Percentiles rank a stretch among this genome's conserved stretches.
phyloP scores from a whole-genome alignment of 108 stramenopile genomes.

The Stephanodiscus minutulus region DNA sequence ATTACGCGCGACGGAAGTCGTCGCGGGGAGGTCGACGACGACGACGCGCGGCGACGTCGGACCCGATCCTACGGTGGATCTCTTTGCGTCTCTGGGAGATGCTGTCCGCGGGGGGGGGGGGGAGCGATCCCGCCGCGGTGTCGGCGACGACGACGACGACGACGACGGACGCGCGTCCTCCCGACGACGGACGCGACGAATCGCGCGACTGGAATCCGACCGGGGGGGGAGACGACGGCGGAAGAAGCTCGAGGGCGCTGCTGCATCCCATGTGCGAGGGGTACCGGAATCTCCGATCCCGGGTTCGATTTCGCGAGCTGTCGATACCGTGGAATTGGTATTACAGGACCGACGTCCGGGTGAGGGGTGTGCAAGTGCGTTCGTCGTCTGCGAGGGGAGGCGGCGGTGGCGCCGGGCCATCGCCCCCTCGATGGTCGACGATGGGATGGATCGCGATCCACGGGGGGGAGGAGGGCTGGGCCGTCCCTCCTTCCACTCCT shows the following conservation, averaged over 20 bases:
- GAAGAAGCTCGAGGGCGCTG: background rate
- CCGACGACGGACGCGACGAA: background rate
- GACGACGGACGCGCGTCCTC: background rate
- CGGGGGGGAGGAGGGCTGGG: background rate
- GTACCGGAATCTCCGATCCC: conserved; percentile 30
- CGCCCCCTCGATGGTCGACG: background rate
- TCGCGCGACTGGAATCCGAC: background rate
- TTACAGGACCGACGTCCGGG: conserved; percentile 6
- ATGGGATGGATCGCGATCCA: background rate
- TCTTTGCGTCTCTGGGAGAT: conserved; percentile 6
- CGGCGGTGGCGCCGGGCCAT: background rate
- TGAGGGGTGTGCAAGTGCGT: conserved; percentile 16
- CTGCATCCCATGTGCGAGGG: conserved; percentile 36
- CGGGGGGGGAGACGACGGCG: background rate
- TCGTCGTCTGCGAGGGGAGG: background rate
- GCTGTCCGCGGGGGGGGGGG: background rate
- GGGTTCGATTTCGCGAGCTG: conserved; percentile 6
- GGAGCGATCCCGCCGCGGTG: background rate
- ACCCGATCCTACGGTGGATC: background rate
- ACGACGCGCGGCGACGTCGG: background rate
- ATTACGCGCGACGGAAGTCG: no score
- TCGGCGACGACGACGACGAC: background rate
- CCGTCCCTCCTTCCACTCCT: no score
- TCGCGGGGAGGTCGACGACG: background rate
- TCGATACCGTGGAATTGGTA: conserved; percentile 46